Evolutionary conservation across 306 rosid species (phyloP).

Genomic region (Datisca glomerata): DNA sequence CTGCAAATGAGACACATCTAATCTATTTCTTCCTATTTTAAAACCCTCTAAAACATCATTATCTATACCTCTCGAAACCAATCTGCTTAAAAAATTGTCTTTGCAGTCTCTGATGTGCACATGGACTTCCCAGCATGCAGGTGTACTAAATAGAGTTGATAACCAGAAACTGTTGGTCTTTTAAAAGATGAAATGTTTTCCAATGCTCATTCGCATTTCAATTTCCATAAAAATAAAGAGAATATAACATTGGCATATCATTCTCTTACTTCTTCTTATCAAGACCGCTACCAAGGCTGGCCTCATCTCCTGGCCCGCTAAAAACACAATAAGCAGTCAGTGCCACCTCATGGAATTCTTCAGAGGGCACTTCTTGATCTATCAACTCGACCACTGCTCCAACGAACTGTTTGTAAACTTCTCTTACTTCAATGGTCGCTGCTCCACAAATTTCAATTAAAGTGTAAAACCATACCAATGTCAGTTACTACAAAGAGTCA

Average conservation of each 20-base stretch:
- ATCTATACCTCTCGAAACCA: too few relatives aligned
- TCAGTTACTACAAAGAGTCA: background rate
- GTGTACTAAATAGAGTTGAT: too few relatives aligned
- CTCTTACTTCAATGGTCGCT: conserved; percentile 35
- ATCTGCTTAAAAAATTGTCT: too few relatives aligned
- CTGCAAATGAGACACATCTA: too few relatives aligned
- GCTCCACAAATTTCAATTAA: conserved; percentile 12
- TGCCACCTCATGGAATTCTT: conserved; percentile 76
- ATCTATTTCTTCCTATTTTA: too few relatives aligned
- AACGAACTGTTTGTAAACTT: conserved; percentile 54
- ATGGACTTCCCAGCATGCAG: too few relatives aligned
- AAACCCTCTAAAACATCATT: too few relatives aligned
- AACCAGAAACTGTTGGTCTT: too few relatives aligned
- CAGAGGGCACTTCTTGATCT: conserved; percentile 74
- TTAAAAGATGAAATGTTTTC: too few relatives aligned
- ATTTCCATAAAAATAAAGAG: too few relatives aligned
- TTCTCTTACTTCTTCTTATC: conserved; percentile 41
- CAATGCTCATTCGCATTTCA: too few relatives aligned
- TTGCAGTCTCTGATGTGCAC: too few relatives aligned
- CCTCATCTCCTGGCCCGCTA: conserved; percentile 19
- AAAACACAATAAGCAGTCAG: conserved; percentile 26
- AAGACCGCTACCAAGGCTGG: conserved; percentile 10
- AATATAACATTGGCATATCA: background rate
- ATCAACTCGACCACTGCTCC: conserved; percentile 72
- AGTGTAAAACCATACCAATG: background rate